Conservation (phyloP, 495 filamentous ascomycete species). For the Darksidea phi region DNA sequence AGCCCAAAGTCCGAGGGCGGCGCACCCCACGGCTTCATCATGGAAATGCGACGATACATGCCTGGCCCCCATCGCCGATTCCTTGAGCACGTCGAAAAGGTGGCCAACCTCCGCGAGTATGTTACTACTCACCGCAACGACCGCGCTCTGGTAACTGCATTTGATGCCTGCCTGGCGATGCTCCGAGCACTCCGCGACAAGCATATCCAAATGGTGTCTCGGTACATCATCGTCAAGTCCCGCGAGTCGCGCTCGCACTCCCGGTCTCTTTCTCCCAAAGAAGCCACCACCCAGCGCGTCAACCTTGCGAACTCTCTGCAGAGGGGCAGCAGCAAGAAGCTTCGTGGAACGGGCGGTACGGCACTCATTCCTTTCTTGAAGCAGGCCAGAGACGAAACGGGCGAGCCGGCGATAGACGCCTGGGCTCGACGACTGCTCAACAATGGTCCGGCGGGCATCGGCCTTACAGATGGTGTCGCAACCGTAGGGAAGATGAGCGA, state of each 20-base stretch:
- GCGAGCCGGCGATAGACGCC: slow-evolving; percentile 81
- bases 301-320: slow-evolving; percentile 66
- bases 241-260: slow-evolving; percentile 54
- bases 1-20: slow-evolving; percentile 46
- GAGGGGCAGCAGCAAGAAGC: slow-evolving; percentile 53
- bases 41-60: slow-evolving; percentile 97
- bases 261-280: slow-evolving; percentile 44
- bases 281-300: slow-evolving; percentile 44
- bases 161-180: slow-evolving; percentile 88
- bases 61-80: slow-evolving; percentile 88
- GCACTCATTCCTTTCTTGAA: slow-evolving; percentile 91
- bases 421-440: slow-evolving; percentile 78
- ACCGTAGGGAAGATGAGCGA: slow-evolving; percentile 67
- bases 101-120: slow-evolving; percentile 86
- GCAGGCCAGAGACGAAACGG: slow-evolving; percentile 92
- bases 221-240: slow-evolving; percentile 83
- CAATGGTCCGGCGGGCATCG: slow-evolving; percentile 48
- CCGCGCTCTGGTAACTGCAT: slow-evolving; percentile 69
- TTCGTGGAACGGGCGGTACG: slow-evolving; percentile 90
- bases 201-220: slow-evolving; percentile 93
- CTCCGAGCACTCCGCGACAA: slow-evolving; percentile 86
- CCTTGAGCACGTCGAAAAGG: slow-evolving; percentile 70
- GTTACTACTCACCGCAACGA: slow-evolving; percentile 66
- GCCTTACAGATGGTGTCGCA: slow-evolving; percentile 28
- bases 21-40: slow-evolving; percentile 79